A percentile compares a stretch with the other conserved stretches of the same genome.
These are phyloP conservation scores for Aureobasidium sp. DNA, from an alignment of 2,329 filamentous ascomycete species.

Conservation along the genomic window DNA sequence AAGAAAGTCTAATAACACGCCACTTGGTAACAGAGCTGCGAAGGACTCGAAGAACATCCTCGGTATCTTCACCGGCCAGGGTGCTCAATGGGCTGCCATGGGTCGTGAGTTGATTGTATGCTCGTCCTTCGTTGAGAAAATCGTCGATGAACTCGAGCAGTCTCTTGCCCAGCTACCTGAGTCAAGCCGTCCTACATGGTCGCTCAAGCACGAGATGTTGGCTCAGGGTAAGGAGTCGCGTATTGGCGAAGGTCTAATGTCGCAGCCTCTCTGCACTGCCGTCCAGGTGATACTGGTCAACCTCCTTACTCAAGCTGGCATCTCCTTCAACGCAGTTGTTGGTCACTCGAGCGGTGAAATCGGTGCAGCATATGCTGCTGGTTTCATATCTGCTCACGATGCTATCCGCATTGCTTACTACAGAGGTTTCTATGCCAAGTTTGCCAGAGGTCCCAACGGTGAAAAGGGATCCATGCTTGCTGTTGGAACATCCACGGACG, in stretches of 20 bases:
- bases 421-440: constrained; percentile 15
- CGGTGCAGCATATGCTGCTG: constrained; percentile 23
- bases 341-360: constrained; percentile 28
- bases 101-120: constrained; percentile 18
- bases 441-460: constrained; percentile 4
- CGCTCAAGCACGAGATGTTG: background rate
- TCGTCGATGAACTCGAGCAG: background rate
- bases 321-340: constrained; percentile 18
- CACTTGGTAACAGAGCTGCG: background rate
- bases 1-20: background rate
- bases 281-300: constrained; percentile 43
- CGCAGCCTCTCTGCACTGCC: constrained; percentile 46
- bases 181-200: background rate
- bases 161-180: background rate
- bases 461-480: constrained; percentile 27
- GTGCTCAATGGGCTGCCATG: constrained; percentile 25
- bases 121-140: background rate
- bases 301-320: constrained; percentile 22
- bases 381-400: constrained; percentile 13
- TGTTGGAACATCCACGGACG: constrained; percentile 20
- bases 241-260: background rate
- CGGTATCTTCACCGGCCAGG: constrained; percentile 28
- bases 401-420: constrained; percentile 18
- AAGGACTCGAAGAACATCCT: background rate
- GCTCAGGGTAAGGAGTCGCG: background rate